Percentiles rank a stretch among this genome's conserved stretches.
Evolutionary conservation across 169 alveolate genomes (phyloP).

Genomic region (Eimeria acervulina): DNA sequence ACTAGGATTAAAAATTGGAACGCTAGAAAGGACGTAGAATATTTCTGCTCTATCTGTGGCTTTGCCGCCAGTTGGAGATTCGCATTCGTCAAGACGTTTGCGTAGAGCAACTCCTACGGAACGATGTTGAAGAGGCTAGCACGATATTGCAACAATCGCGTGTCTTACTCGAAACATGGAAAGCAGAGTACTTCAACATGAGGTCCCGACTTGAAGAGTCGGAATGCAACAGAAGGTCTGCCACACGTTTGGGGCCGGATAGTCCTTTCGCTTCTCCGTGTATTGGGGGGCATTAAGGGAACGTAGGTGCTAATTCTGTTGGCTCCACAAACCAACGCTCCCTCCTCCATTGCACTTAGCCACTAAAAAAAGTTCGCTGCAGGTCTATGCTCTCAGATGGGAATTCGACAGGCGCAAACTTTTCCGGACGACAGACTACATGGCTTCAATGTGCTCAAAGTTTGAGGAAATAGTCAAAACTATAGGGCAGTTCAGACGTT

Average conservation of each 20-base stretch:
- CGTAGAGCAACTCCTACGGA: constrained; percentile 57
- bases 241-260: neutral
- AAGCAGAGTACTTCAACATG: constrained; percentile 65
- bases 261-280: neutral
- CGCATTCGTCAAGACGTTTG: constrained; percentile 68
- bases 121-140: constrained; percentile 43
- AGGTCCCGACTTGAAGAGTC: constrained; percentile 74
- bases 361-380: no score
- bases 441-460: constrained; percentile 91
- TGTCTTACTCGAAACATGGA: constrained; percentile 62
- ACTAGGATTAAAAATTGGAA: neutral
- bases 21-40: neutral
- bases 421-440: constrained; percentile 92
- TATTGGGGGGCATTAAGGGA: neutral
- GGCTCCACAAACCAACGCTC: neutral
- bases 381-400: constrained; percentile 86
- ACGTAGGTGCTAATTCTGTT: neutral
- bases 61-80: constrained; percentile 40
- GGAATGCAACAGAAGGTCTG: constrained; percentile 66
- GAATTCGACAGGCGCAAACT: constrained; percentile 91
- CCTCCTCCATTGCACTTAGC: neutral
- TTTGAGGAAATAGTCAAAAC: constrained; percentile 91
- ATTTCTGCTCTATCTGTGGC: neutral
- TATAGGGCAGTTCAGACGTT: constrained; percentile 92
- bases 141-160: constrained; percentile 55